Percentiles rank a stretch among this genome's conserved stretches.
These are phyloP conservation scores for Tulasnella sp. DNA, from an alignment of 768 basidiomycete species.

Conservation along the genomic window DNA sequence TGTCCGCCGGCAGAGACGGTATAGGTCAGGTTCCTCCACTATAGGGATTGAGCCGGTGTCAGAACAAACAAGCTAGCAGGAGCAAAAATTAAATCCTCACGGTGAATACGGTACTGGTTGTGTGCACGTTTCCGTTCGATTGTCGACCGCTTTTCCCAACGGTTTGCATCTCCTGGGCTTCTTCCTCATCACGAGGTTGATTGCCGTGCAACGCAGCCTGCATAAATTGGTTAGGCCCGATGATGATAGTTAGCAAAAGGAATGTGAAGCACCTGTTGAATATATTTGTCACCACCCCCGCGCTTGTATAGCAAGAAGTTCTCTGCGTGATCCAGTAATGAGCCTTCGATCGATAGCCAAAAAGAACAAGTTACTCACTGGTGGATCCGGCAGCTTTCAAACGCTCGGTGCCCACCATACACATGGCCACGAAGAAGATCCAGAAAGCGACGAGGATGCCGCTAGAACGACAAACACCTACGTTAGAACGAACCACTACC, in stretches of 20 bases:
- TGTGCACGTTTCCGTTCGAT: too few relatives aligned
- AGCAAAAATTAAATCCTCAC: too few relatives aligned
- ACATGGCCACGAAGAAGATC: constrained; percentile 27
- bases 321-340: constrained; percentile 22
- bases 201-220: constrained; percentile 27
- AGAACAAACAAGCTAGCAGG: too few relatives aligned
- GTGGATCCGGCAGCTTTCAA: too few relatives aligned
- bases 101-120: too few relatives aligned
- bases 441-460: constrained; percentile 34
- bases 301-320: constrained; percentile 31
- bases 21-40: constrained; percentile 37
- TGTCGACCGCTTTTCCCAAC: too few relatives aligned
- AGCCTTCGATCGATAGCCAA: constrained; percentile 20
- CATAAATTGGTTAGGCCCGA: constrained; percentile 29
- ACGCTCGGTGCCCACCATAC: constrained; percentile 24
- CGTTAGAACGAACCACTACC: neutral
- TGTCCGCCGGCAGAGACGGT: constrained; percentile 24
- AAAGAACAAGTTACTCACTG: too few relatives aligned
- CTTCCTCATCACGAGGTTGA: constrained; percentile 21
- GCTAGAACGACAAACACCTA: neutral
- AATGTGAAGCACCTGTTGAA: constrained; percentile 27
- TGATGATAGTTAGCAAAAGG: constrained; percentile 22
- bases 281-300: constrained; percentile 31
- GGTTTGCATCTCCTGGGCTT: too few relatives aligned
- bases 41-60: too few relatives aligned